These are phyloP conservation scores for Physcomitrium patens DNA, from an alignment of 225 moss, liverwort and hornwort species.

Conservation along the genomic window DNA sequence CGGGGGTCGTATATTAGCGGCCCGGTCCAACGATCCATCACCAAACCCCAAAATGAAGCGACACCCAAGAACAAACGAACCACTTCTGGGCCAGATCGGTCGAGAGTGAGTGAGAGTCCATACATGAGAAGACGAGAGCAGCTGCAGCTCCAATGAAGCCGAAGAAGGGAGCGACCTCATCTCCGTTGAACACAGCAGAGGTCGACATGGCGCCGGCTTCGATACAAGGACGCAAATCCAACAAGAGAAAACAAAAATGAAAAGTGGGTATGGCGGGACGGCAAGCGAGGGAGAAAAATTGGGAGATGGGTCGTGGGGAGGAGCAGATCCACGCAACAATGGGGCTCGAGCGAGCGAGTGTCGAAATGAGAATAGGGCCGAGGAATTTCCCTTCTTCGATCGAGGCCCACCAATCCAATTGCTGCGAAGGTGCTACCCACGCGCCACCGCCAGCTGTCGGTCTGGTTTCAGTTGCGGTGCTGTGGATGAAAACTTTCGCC, in stretches of 20 bases:
- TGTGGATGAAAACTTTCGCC: too few species aligned
- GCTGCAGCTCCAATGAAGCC: conserved; percentile 89
- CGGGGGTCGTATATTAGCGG: not conserved
- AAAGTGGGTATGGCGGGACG: not conserved
- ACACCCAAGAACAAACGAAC: not conserved
- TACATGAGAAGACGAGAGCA: conserved; percentile 83
- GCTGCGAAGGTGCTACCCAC: too few species aligned
- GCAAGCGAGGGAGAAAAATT: not conserved
- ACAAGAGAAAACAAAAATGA: not conserved
- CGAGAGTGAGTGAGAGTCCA: not conserved
- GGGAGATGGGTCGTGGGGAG: not conserved
- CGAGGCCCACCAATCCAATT: too few species aligned
- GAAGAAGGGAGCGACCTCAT: conserved; percentile 86
- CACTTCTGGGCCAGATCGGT: not conserved
- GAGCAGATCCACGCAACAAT: conserved; percentile 8
- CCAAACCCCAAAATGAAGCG: not conserved
- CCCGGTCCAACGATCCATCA: not conserved
- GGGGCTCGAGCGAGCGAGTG: too few species aligned
- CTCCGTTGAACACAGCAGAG: conserved; percentile 57
- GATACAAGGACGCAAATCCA: not conserved
- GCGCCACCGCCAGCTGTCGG: too few species aligned
- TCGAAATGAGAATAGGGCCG: too few species aligned
- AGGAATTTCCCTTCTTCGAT: too few species aligned
- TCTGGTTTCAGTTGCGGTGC: too few species aligned
- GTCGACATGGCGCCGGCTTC: conserved; percentile 50